phyloP scores from a whole-genome alignment of 495 filamentous ascomycete species.

The Podospora tetraspora region DNA sequence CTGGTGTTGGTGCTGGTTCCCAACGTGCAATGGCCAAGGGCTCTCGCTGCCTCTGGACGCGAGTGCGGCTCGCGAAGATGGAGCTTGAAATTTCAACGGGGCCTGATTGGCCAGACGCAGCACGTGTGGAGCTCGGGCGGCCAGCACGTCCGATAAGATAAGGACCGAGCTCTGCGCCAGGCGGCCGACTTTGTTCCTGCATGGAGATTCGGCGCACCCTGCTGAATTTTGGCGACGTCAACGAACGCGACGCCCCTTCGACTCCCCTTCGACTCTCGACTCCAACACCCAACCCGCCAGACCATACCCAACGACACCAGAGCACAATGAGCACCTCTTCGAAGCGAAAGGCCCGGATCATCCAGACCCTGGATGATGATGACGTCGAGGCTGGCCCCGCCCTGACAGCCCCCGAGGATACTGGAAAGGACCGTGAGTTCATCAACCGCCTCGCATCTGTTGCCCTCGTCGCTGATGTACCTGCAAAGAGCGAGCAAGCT shows the following conservation, averaged over 20 bases:
- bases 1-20: background rate
- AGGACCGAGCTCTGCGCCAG: constrained; percentile 1
- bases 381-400: constrained; percentile 32
- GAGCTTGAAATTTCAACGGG: constrained; percentile 9
- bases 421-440: constrained; percentile 33
- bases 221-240: constrained; percentile 11
- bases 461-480: constrained; percentile 27
- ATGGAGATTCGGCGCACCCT: background rate
- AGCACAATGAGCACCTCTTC: constrained; percentile 57
- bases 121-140: constrained; percentile 10
- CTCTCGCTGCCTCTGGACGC: background rate
- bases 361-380: constrained; percentile 64
- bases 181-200: constrained; percentile 23
- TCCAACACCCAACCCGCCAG: background rate
- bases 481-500: constrained; percentile 32
- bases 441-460: background rate
- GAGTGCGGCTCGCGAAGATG: constrained; percentile 5
- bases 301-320: background rate
- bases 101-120: background rate
- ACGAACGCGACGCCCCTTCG: background rate
- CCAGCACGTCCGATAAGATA: constrained; percentile 9
- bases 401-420: constrained; percentile 29
- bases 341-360: constrained; percentile 68
- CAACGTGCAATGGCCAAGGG: background rate
- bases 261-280: background rate